These are phyloP conservation scores for Collariella sp. DNA, from an alignment of 495 filamentous ascomycete genomes.

Conservation along the genomic window DNA sequence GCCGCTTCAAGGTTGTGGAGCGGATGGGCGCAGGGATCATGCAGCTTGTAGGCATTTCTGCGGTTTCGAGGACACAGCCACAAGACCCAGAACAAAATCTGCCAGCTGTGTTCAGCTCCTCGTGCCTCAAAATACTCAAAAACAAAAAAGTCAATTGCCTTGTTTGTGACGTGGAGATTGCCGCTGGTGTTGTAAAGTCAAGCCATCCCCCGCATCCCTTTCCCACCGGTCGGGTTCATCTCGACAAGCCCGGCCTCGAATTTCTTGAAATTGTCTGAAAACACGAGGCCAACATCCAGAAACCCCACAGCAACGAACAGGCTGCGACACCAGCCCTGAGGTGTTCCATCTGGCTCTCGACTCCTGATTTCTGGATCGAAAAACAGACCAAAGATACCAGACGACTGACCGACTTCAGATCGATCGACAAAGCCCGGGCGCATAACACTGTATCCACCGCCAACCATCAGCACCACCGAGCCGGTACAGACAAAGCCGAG, in stretches of 20 bases:
- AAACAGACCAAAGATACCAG: too few relatives aligned
- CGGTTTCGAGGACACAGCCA: conserved; percentile 15
- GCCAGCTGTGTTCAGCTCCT: background rate
- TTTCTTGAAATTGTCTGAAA: background rate
- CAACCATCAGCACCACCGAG: background rate
- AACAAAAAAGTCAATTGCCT: background rate
- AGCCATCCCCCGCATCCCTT: background rate
- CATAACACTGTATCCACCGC: background rate
- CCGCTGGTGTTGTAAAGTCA: background rate
- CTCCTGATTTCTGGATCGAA: conserved; percentile 20
- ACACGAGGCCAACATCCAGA: background rate
- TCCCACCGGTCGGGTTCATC: background rate
- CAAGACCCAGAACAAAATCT: background rate
- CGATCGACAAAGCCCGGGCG: background rate
- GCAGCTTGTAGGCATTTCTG: conserved; percentile 6
- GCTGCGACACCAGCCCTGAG: conserved; percentile 18
- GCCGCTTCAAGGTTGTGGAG: background rate
- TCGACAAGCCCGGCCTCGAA: background rate
- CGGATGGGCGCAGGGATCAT: background rate
- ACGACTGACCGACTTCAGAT: background rate
- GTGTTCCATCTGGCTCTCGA: conserved; percentile 19
- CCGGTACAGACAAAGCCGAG: background rate
- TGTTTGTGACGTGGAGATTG: background rate
- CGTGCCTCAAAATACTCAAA: too few relatives aligned
- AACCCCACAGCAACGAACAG: conserved; percentile 5